Percentiles rank a stretch among this genome's conserved stretches.
Evolutionary conservation across 208 protist species (phyloP).

Genomic region (Giardia duodenalis): DNA sequence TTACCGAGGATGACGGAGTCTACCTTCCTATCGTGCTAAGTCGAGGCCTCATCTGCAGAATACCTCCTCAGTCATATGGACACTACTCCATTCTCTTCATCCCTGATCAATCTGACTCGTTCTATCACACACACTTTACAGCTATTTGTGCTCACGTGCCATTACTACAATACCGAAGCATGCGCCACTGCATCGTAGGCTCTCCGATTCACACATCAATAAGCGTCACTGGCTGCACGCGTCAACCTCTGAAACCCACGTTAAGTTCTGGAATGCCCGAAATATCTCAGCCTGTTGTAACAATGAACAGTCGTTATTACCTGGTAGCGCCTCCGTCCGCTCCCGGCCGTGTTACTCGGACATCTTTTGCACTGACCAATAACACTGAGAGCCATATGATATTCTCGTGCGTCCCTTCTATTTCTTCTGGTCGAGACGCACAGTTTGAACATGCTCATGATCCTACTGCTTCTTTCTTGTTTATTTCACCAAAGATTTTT

Average conservation of each 20-base stretch:
- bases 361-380: slow-evolving; percentile 21
- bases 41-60: background rate
- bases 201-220: background rate
- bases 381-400: background rate
- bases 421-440: background rate
- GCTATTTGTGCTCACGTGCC: background rate
- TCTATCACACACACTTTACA: slow-evolving; percentile 15
- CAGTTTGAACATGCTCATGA: background rate
- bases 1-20: background rate
- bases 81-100: background rate
- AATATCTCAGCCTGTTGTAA: slow-evolving; percentile 10
- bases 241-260: background rate
- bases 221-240: background rate
- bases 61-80: slow-evolving; percentile 10
- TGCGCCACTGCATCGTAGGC: slow-evolving; percentile 15
- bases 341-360: slow-evolving; percentile 18
- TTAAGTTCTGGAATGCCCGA: background rate
- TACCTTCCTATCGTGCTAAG: background rate
- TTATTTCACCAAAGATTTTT: background rate
- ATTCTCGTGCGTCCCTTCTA: too few species aligned
- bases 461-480: background rate
- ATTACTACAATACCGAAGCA: slow-evolving; percentile 12
- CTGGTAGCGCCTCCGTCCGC: background rate
- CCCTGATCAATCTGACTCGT: background rate
- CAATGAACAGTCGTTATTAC: background rate